Conservation (phyloP, 495 filamentous ascomycete species). For the Alectoria sarmentosa region DNA sequence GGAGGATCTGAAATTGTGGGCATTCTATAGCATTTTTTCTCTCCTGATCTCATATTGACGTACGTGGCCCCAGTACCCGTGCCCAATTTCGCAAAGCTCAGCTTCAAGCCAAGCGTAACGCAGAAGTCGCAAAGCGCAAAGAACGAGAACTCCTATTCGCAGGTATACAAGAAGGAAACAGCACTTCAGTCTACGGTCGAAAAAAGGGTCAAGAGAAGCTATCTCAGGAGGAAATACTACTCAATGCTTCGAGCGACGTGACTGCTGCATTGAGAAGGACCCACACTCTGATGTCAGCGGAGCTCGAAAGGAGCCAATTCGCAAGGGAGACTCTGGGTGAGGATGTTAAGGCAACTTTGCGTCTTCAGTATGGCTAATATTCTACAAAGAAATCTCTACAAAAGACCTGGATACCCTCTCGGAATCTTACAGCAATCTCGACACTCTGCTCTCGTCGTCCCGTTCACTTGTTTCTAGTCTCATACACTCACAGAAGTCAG, state of each 20-base stretch:
- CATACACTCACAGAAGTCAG: slow-evolving; percentile 80
- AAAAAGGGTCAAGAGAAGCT: slow-evolving; percentile 40
- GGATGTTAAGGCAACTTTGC: slow-evolving; percentile 6
- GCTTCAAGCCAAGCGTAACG: slow-evolving; percentile 68
- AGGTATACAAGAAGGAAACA: slow-evolving; percentile 40
- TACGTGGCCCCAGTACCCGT: slow-evolving; percentile 47
- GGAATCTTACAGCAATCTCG: slow-evolving; percentile 70
- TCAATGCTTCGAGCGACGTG: slow-evolving; percentile 72
- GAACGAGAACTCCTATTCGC: slow-evolving; percentile 74
- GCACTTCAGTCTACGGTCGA: slow-evolving; percentile 33
- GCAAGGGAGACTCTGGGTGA: slow-evolving; percentile 71
- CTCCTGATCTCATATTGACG: slow-evolving; percentile 19
- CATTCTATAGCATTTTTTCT: slow-evolving; percentile 8
- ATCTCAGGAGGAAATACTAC: slow-evolving; percentile 59
- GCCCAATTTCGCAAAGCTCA: slow-evolving; percentile 78
- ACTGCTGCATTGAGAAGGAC: slow-evolving; percentile 78
- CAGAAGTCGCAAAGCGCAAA: slow-evolving; percentile 61
- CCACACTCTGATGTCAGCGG: slow-evolving; percentile 72
- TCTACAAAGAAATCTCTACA: slow-evolving; percentile 53
- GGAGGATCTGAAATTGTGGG: slow-evolving; percentile 53
- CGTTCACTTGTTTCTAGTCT: slow-evolving; percentile 71
- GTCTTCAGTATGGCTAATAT: not conserved
- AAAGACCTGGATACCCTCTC: slow-evolving; percentile 72
- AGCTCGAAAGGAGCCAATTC: slow-evolving; percentile 78
- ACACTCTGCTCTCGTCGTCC: slow-evolving; percentile 64